Conservation (phyloP, 2,329 filamentous ascomycete genomes). For the Alternaria ventricosa region DNA sequence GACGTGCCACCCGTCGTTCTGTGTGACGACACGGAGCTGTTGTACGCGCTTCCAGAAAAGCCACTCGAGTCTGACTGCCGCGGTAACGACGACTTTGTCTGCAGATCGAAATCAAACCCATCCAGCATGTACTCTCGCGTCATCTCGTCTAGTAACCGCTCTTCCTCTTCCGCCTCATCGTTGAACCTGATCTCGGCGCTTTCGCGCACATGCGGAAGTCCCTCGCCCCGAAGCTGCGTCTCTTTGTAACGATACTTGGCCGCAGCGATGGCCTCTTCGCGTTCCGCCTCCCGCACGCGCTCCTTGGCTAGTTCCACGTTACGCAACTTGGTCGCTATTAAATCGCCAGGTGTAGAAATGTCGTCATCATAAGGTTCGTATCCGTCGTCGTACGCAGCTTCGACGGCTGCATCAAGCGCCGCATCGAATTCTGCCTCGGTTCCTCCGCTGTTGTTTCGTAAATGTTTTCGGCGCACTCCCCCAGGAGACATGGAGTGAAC, state of each 20-base stretch:
- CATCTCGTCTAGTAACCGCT: conserved; percentile 78
- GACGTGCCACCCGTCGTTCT: conserved; percentile 71
- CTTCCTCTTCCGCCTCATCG: conserved; percentile 57
- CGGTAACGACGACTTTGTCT: conserved; percentile 71
- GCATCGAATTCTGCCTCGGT: conserved; percentile 93
- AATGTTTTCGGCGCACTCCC: conserved; percentile 71
- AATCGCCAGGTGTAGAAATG: conserved; percentile 33
- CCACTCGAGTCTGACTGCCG: conserved; percentile 84
- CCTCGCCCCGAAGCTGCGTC: conserved; percentile 55
- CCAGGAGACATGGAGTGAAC: conserved; percentile 81
- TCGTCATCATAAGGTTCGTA: conserved; percentile 72
- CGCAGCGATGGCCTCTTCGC: conserved; percentile 68
- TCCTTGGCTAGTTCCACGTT: conserved; percentile 80
- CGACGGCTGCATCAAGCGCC: conserved; percentile 91
- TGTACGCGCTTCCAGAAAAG: conserved; percentile 78
- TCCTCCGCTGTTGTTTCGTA: conserved; percentile 70
- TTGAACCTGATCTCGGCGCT: conserved; percentile 44
- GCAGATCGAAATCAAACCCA: conserved; percentile 77
- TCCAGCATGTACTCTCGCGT: conserved; percentile 82
- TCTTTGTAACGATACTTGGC: conserved; percentile 66
- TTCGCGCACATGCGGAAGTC: conserved; percentile 47
- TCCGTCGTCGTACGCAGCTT: conserved; percentile 93
- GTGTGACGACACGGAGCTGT: conserved; percentile 78
- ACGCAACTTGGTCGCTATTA: conserved; percentile 50
- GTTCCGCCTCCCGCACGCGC: conserved; percentile 74